Base-by-base conservation (phyloP, 2,329 filamentous ascomycete species). In the Phyllosticta paracitricarpa region DNA sequence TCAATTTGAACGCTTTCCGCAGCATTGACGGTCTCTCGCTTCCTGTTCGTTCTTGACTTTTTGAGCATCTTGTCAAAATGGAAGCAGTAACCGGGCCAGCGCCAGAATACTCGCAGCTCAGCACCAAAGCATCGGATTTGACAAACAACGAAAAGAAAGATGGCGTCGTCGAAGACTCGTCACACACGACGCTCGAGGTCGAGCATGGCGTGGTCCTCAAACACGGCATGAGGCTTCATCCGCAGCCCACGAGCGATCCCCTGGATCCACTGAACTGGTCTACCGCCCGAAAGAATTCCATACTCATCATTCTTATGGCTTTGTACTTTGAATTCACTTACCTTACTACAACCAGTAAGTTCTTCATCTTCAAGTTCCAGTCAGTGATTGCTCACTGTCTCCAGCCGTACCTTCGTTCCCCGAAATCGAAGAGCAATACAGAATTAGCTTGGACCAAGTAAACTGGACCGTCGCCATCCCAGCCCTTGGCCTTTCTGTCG, bases 241-340 rank as follows among this genome's bases (percentile, higher is more conserved):
- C 71, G 17, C 63, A 60, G 10, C 72, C 72, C 7, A 72, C 72
- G 2, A 66, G 64, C 1, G 69, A 73, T 63, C 58, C 33, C 26
- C 68, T 67, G 4, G 73, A 75, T 61, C 73, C 73, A 8, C 62
- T 75, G 55, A 75, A 75, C 54, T 75, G 73, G 73, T 69, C 69
- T 1, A 68, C 57, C 33, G 60, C 62, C 58, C 72, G 70, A 71
- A 75, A 75, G 65, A 74, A 81, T 67, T 67, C 65, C 1, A 78
- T 81, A 53, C 70, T 83, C 2, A 73, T 72, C 2, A 81, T 83
- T 62, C 78, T 82, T 17, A 82, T 82, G 79, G 70, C 77, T 35
- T 75, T 81, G 77, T 82, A 83, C 65, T 84, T 83, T 66, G 71
- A 84, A 64, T 82, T 84, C 71, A 83, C 82, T 17, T 84, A 83